A percentile compares a stretch with the other conserved stretches of the same genome.
phyloP scores from a whole-genome alignment of 2,329 filamentous ascomycete species.

The Stagonosporopsis rhizophila region DNA sequence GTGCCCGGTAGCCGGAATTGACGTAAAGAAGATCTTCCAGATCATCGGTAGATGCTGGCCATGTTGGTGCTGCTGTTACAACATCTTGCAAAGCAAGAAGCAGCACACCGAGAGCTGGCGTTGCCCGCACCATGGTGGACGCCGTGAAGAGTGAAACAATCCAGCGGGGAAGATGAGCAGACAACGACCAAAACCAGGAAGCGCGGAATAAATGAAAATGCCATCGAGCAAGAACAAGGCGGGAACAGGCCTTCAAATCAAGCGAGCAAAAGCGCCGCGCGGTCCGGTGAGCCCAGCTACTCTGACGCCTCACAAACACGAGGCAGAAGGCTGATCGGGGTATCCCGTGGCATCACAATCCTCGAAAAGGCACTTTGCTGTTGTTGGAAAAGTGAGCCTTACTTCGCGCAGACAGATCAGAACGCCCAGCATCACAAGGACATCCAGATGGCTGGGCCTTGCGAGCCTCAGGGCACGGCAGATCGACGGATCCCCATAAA shows the following conservation, averaged over 20 bases:
- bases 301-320: not conserved
- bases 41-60: constrained; percentile 67
- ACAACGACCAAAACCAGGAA: not conserved
- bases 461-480: constrained; percentile 2
- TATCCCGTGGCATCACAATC: constrained; percentile 1
- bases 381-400: constrained; percentile 1
- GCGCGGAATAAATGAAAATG: not conserved
- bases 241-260: constrained; percentile 2
- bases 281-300: constrained; percentile 1
- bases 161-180: too few species aligned
- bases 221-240: not conserved
- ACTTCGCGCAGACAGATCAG: constrained; percentile 2
- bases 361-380: not conserved
- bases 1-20: constrained; percentile 61
- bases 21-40: constrained; percentile 70
- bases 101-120: constrained; percentile 8
- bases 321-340: constrained; percentile 4
- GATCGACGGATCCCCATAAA: constrained; percentile 6
- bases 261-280: not conserved
- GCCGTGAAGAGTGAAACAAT: not conserved
- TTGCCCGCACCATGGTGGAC: constrained; percentile 9
- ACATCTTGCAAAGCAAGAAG: constrained; percentile 21
- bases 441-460: constrained; percentile 12
- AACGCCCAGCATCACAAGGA: constrained; percentile 1
- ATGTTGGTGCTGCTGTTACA: constrained; percentile 60